Base-by-base conservation (phyloP, 75 land plant species). In the Pinus albicaulis region DNA sequence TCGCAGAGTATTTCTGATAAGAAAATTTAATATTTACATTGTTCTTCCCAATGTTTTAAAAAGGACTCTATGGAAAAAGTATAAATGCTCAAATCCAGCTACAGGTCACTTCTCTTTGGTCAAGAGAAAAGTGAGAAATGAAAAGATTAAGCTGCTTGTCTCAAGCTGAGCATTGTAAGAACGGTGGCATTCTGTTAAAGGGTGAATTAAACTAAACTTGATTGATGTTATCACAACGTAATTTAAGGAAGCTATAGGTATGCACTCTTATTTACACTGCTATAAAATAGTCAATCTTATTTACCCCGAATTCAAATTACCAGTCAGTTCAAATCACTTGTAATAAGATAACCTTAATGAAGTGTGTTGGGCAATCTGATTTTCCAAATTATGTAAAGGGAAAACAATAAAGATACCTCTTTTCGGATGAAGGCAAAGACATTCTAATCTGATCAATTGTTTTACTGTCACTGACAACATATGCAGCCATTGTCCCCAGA, bases 401-500 rank as follows among this genome's bases (percentile, higher is more conserved):
- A 25, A 59, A 59, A 59, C 59, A 3, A 44, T 16, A 25, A 13
- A 65, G 57, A 2, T 78, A 88, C 90, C 79, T 64, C 76, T 64
- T 70, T 66, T 48, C 61, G 26, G 12, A 57, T 36, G 78, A 63
- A 28, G 80, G 63, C 3, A 80, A 11, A 8, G 59, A 25, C 20
- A 16, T 59, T 2, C 12, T 48, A 3, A 56, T 53, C 19, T 60
- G 36, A 12, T 78, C 73, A 22, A 85, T 14, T 3, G 38, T 8
- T n/a, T n/a, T 41, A 10, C 55, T 34, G 59, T 72, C 78, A 17
- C 57, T 55, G 15, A 85, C 14, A 22, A 85, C 36, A 62, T 92
- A 90, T 56, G 55, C 68, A 68, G 82, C 75, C 70, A 84, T 56
- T 23, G 90, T 79, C 91, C 95, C 87, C n/a, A 88, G 28, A 41